Percentiles rank a stretch among this genome's conserved stretches.
These are phyloP conservation scores for Heliosperma pusillum DNA, from an alignment of 148 eudicot species.

Conservation along the genomic window DNA sequence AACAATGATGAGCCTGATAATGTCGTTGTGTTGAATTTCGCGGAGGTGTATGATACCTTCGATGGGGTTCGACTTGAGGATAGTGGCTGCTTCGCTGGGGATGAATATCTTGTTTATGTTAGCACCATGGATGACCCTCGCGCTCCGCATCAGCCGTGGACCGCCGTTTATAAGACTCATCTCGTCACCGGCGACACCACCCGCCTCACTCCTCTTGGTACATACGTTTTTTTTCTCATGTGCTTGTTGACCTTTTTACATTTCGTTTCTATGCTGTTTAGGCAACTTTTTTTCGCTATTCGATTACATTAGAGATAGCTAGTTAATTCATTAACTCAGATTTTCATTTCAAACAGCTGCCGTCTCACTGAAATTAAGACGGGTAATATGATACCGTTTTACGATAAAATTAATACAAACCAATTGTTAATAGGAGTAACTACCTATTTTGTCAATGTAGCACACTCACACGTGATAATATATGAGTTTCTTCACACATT, in stretches of 20 bases:
- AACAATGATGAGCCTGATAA: background rate
- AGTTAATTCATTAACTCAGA: too few species aligned
- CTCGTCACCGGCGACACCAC: conserved; percentile 5
- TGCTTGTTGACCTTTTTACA: background rate
- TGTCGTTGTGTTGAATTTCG: conserved; percentile 4
- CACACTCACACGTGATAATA: too few species aligned
- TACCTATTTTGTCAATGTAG: too few species aligned
- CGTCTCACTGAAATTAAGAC: too few species aligned
- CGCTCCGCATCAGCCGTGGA: conserved; percentile 19
- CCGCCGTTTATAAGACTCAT: conserved; percentile 7
- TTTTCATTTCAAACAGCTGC: too few species aligned
- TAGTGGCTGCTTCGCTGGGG: conserved; percentile 6
- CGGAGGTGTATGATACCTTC: conserved; percentile 11
- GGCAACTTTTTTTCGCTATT: too few species aligned
- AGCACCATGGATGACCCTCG: conserved; percentile 5
- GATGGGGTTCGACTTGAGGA: conserved; percentile 6
- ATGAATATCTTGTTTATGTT: conserved; percentile 10
- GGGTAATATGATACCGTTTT: too few species aligned
- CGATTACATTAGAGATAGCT: too few species aligned
- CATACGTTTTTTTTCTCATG: background rate
- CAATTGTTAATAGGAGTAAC: too few species aligned
- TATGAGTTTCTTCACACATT: too few species aligned
- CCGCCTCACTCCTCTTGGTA: conserved; percentile 10
- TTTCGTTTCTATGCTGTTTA: too few species aligned
- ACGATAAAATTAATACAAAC: too few species aligned